Base-by-base conservation (phyloP, 1,284 basidiomycete species). In the Irpex rosettiformis region DNA sequence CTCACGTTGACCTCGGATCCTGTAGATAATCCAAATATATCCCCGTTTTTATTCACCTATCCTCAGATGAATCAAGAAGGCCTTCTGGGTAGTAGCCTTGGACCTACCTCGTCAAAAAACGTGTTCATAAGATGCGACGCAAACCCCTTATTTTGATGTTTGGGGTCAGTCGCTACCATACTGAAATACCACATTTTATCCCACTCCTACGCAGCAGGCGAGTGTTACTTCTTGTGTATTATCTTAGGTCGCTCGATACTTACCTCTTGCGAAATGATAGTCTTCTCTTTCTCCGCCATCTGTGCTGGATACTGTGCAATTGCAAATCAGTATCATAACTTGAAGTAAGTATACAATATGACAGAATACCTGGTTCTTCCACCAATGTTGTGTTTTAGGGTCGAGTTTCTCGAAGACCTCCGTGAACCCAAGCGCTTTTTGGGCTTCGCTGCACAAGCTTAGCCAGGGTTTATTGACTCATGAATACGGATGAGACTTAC, bases 161-260 rank as follows among this genome's bases (percentile, higher is more conserved):
- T 11, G 8, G 43, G 43, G 18, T 18, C 43, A 10, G 43, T 47
- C 18, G 22, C 43, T 47, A 47, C 18, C 18, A 47, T 10, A 47
- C 43, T 47, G 43, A 47, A 47, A 47, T 47, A 18, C 43, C 43
- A 47, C 43, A 47, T 47, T 47, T 16, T 18, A 47, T 47, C 43
- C 43, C 43, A 47, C 21, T 47, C 43, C 43, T 47, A 47, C 16
- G 33, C 11, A 37, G 33, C 11, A 37, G 11, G 33, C 11, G 10
- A 37, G 16, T 11, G 11, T 37, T 8, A 37, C 33, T 37, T 8
- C 33, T 16, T 37, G 33, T 16, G 16, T 37, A 16, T 3, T 16
- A 11, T 8, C 11, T 8, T 11, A 16, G 10, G 33, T 37, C 10
- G 11, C 10, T 37, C 16, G 33, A 37, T 37, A 47, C 43, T 18